Evolutionary conservation across 768 basidiomycete genomes (phyloP).

Genomic region (Hericium coralloides): DNA sequence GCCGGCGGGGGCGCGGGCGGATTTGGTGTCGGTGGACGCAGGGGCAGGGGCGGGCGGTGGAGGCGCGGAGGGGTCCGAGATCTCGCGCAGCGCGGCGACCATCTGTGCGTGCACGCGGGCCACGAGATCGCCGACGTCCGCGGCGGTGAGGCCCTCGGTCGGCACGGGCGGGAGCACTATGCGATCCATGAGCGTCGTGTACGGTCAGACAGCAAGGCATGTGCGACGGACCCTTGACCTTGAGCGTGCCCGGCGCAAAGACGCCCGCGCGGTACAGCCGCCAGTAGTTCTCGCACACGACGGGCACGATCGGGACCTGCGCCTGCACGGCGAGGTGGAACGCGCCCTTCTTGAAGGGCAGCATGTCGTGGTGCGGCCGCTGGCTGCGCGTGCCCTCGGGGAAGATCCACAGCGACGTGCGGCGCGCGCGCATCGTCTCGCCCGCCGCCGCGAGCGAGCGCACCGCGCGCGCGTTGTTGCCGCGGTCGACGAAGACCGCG

Average conservation of each 20-base stretch:
- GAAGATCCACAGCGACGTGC: constrained; percentile 86
- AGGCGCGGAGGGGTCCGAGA: constrained; percentile 48
- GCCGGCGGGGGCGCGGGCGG: constrained; percentile 38
- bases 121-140: constrained; percentile 63
- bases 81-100: constrained; percentile 68
- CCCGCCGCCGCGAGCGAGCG: constrained; percentile 71
- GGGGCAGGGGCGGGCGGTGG: constrained; percentile 12
- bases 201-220: background rate
- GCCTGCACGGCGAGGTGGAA: constrained; percentile 94
- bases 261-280: constrained; percentile 69
- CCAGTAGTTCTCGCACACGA: constrained; percentile 94
- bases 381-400: constrained; percentile 91
- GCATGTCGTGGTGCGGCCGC: constrained; percentile 52
- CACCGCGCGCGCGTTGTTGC: constrained; percentile 67
- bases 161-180: constrained; percentile 86
- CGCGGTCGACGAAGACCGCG: constrained; percentile 86
- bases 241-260: constrained; percentile 70
- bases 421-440: constrained; percentile 59
- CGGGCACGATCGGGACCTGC: constrained; percentile 82
- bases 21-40: background rate
- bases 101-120: constrained; percentile 67
- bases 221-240: constrained; percentile 55
- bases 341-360: constrained; percentile 95
- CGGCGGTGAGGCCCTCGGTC: constrained; percentile 59
- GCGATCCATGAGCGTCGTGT: constrained; percentile 1